Percentiles rank a stretch among this genome's conserved stretches.
These are phyloP conservation scores for Pseudozyma tsukubaensis DNA, from an alignment of 1,284 basidiomycete species.

Conservation along the genomic window DNA sequence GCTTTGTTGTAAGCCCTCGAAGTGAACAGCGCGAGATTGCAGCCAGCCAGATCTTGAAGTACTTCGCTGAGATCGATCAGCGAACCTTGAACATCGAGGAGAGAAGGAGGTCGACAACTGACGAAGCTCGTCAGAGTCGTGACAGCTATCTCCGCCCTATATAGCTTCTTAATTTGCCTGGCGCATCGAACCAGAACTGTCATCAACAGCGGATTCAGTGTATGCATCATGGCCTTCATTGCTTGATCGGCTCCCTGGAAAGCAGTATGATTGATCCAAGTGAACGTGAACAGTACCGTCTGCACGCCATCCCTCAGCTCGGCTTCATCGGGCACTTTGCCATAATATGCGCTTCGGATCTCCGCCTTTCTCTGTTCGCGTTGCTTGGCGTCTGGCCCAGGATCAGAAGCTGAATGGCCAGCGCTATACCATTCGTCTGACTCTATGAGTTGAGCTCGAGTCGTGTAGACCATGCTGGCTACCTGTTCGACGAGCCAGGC, in stretches of 20 bases:
- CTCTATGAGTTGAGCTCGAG: slow-evolving; percentile 18
- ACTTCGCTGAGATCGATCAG: slow-evolving; percentile 15
- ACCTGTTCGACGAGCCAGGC: neutral
- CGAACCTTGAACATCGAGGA: neutral
- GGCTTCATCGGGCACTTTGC: slow-evolving; percentile 14
- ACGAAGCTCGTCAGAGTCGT: neutral
- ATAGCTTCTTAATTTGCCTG: slow-evolving; percentile 3
- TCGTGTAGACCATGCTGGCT: slow-evolving; percentile 4
- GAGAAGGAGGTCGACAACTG: neutral
- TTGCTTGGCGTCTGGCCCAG: neutral
- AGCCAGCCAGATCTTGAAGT: slow-evolving; percentile 20
- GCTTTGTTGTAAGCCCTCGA: neutral
- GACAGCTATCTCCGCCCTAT: neutral
- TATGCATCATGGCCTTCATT: slow-evolving; percentile 9
- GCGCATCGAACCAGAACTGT: slow-evolving; percentile 22
- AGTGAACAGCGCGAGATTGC: slow-evolving; percentile 14
- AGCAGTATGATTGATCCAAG: slow-evolving; percentile 36
- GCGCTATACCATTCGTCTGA: slow-evolving; percentile 17
- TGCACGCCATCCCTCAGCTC: slow-evolving; percentile 35
- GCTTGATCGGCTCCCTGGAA: slow-evolving; percentile 1
- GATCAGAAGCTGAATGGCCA: neutral
- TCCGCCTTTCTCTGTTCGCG: neutral
- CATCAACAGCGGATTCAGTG: slow-evolving; percentile 25
- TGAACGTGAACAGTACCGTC: slow-evolving; percentile 27
- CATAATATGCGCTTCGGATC: neutral